Evolutionary conservation across 352 stramenopile genomes (phyloP).

Genomic region (Phytopythium vexans): DNA sequence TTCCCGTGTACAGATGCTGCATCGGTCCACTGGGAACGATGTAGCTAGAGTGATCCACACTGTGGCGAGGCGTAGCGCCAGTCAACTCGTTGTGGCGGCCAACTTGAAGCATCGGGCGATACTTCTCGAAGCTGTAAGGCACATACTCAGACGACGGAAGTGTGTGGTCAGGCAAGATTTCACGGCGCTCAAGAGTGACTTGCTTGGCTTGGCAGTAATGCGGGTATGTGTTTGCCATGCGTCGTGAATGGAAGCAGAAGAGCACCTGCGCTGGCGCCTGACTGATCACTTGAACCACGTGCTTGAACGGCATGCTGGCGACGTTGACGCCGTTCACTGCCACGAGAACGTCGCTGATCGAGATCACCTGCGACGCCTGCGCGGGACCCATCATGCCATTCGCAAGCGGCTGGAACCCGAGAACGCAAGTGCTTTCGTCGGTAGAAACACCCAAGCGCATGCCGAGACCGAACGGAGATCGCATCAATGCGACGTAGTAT

Average conservation of each 20-base stretch:
- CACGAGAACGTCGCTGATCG: constrained; percentile 65
- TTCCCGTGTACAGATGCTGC: constrained; percentile 83
- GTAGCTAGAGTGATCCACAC: constrained; percentile 44
- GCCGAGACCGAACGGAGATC: constrained; percentile 68
- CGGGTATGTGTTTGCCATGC: constrained; percentile 63
- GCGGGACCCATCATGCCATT: constrained; percentile 76
- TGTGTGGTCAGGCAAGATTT: constrained; percentile 33
- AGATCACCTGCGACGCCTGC: constrained; percentile 72
- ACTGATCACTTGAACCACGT: constrained; percentile 72
- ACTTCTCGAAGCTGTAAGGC: constrained; percentile 69
- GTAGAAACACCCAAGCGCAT: constrained; percentile 77
- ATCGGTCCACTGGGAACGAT: constrained; percentile 79
- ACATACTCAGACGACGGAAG: constrained; percentile 48
- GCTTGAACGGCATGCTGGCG: constrained; percentile 58
- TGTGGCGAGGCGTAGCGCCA: neutral
- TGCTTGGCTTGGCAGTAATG: constrained; percentile 59
- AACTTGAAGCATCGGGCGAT: constrained; percentile 61
- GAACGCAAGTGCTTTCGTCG: constrained; percentile 58
- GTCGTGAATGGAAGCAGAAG: constrained; percentile 82
- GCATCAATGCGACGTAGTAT: constrained; percentile 65
- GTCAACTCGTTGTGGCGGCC: constrained; percentile 15
- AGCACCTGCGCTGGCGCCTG: constrained; percentile 58
- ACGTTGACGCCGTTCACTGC: constrained; percentile 76
- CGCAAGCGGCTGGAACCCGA: constrained; percentile 75
- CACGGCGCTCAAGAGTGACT: constrained; percentile 44